Percentiles rank a stretch among this genome's conserved stretches.
These are phyloP conservation scores for Mycosphaerelloides madeirae DNA, from an alignment of 2,329 filamentous ascomycete genomes.

Conservation along the genomic window DNA sequence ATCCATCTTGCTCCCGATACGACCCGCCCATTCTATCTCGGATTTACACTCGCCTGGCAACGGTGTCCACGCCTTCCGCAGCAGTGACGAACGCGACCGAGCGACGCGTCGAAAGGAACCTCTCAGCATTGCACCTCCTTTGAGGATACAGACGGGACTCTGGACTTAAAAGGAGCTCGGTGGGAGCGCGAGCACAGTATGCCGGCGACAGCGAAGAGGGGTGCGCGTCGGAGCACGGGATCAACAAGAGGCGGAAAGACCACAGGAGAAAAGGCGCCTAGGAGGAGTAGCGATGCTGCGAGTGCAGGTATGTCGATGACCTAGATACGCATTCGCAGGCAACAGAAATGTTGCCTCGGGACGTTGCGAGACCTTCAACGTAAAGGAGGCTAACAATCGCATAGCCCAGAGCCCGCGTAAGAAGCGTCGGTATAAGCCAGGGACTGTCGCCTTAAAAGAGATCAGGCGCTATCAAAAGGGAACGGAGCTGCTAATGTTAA, in stretches of 20 bases:
- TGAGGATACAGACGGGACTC: no score
- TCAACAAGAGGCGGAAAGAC: conserved; percentile 16
- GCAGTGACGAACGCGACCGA: conserved; percentile 3
- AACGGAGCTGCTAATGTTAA: conserved; percentile 92
- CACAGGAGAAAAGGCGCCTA: conserved; percentile 20
- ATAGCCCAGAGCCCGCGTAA: conserved; percentile 17
- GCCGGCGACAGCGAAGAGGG: conserved; percentile 20
- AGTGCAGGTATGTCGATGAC: conserved; percentile 1
- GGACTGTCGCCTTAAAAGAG: conserved; percentile 95
- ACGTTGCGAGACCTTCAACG: neutral
- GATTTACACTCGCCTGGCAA: no score
- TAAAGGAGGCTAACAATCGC: neutral
- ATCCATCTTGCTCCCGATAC: no score
- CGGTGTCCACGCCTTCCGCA: no score
- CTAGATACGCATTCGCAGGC: neutral
- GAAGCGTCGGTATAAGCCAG: conserved; percentile 44
- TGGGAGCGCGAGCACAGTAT: conserved; percentile 7
- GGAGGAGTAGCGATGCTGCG: conserved; percentile 11
- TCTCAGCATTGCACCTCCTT: neutral
- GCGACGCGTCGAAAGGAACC: conserved; percentile 1
- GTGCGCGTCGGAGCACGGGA: conserved; percentile 24
- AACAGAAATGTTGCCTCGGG: neutral
- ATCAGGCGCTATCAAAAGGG: conserved; percentile 98
- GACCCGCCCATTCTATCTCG: no score
- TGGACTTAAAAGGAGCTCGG: no score